Conservation (phyloP, 163 green algal species). For the Chlamydomonas reinhardtii region DNA sequence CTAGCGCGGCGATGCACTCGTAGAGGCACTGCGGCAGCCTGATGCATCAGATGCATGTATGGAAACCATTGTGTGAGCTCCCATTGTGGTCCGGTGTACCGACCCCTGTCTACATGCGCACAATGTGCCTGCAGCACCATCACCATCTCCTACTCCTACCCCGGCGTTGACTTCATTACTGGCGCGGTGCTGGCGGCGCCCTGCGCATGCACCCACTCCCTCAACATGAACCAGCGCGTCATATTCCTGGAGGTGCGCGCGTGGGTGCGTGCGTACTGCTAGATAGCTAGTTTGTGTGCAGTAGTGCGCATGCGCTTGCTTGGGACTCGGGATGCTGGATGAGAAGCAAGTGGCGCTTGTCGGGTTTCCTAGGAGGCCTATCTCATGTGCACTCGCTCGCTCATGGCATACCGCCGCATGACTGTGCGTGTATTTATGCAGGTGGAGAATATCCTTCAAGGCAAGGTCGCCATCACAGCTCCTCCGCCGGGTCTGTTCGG, state of each 20-base stretch:
- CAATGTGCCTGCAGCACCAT: constrained; percentile 4
- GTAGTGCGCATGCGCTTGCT: not conserved
- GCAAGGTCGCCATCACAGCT: not conserved
- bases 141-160: constrained; percentile 3
- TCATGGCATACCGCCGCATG: too few relatives aligned
- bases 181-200: constrained; percentile 49
- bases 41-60: too few relatives aligned
- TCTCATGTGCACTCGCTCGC: too few relatives aligned
- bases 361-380: too few relatives aligned
- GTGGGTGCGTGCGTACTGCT: not conserved
- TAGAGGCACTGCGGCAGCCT: too few relatives aligned
- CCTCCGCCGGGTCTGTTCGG: not conserved
- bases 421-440: not conserved
- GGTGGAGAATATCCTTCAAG: not conserved
- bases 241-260: constrained; percentile 40
- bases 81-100: too few relatives aligned
- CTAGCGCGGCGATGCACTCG: too few relatives aligned
- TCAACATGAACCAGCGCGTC: constrained; percentile 59
- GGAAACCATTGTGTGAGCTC: too few relatives aligned
- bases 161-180: not conserved
- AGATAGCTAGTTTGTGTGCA: too few relatives aligned
- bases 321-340: too few relatives aligned
- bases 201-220: constrained; percentile 51
- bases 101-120: too few relatives aligned
- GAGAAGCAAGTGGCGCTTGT: too few relatives aligned